phyloP scores from a whole-genome alignment of 306 rosid species.

The Albizia julibrissin region DNA sequence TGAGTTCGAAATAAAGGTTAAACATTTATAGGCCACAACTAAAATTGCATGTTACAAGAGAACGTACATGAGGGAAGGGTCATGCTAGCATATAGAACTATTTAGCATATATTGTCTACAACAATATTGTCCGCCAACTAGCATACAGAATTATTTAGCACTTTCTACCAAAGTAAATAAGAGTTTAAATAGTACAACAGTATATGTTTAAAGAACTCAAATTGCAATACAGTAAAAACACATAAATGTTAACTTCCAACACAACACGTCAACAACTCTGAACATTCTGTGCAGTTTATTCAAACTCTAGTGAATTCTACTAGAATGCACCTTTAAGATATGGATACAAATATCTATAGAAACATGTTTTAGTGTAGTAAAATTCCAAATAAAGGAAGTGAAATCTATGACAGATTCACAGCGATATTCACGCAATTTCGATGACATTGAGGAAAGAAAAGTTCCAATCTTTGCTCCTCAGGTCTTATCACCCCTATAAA shows the following conservation, averaged over 20 bases:
- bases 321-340: background rate
- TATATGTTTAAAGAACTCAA: too few species aligned
- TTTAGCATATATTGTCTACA: too few species aligned
- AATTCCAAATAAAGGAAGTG: constrained; percentile 3
- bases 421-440: too few species aligned
- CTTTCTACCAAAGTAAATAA: too few species aligned
- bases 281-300: background rate
- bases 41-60: constrained; percentile 4
- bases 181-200: background rate
- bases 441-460: background rate
- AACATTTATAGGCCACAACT: background rate
- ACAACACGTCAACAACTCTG: background rate
- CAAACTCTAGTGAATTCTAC: background rate
- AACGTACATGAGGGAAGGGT: constrained; percentile 56
- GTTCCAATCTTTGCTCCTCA: background rate
- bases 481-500: too few species aligned
- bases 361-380: background rate
- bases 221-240: background rate
- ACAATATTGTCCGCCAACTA: too few species aligned
- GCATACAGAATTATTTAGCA: too few species aligned
- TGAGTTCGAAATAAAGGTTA: background rate
- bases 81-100: constrained; percentile 26
- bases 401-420: background rate
- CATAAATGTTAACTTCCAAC: background rate
- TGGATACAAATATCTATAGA: background rate